Percentiles rank a stretch among this genome's conserved stretches.
phyloP scores from a whole-genome alignment of 2,329 filamentous ascomycete species.

The Fusarium luffae region DNA sequence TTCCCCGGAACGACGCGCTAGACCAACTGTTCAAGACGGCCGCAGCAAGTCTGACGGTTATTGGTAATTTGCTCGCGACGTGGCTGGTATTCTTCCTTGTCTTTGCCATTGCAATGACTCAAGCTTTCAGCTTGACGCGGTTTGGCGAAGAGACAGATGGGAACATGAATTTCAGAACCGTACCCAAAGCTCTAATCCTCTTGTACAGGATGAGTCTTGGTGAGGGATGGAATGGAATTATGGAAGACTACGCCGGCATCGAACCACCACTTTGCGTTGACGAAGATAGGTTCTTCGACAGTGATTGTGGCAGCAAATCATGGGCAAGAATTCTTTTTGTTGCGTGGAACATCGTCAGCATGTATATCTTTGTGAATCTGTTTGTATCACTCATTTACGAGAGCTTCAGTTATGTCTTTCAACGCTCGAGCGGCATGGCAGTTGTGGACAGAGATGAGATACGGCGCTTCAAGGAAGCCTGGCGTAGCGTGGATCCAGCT shows the following conservation, averaged over 20 bases:
- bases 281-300: conserved; percentile 77
- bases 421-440: conserved; percentile 91
- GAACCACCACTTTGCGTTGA: conserved; percentile 83
- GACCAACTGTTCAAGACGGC: conserved; percentile 99
- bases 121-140: conserved; percentile 93
- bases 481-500: conserved; percentile 93
- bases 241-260: conserved; percentile 93
- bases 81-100: conserved; percentile 98
- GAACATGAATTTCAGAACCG: conserved; percentile 92
- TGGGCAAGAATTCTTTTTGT: conserved; percentile 95
- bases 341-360: conserved; percentile 98
- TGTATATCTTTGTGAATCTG: conserved; percentile 99
- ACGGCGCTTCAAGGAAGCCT: conserved; percentile 96
- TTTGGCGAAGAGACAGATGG: conserved; percentile 78
- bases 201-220: conserved; percentile 93
- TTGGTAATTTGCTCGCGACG: conserved; percentile 91
- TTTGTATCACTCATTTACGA: conserved; percentile 99
- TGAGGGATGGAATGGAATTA: conserved; percentile 95
- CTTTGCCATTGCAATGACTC: conserved; percentile 95
- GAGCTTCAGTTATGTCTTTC: conserved; percentile 99
- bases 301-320: conserved; percentile 89
- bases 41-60: conserved; percentile 89
- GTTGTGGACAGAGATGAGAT: conserved; percentile 94
- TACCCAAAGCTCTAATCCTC: conserved; percentile 92
- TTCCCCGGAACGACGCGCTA: conserved; percentile 94